Percentiles rank a stretch among this genome's conserved stretches.
Conservation (phyloP, 2,329 filamentous ascomycete species). For the Metarhizium humberi region DNA sequence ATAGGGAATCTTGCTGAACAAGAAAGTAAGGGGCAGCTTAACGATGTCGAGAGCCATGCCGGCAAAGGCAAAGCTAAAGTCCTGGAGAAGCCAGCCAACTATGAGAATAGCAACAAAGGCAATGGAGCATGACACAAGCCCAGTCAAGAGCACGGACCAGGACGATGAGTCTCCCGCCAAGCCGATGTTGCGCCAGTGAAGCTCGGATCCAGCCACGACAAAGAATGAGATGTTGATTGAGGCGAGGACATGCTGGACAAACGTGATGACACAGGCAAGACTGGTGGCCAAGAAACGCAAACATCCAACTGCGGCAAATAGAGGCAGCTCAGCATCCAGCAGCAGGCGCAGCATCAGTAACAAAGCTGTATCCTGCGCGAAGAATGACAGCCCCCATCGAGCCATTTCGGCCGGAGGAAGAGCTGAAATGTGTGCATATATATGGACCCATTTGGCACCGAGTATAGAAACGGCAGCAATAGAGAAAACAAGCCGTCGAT, state of each 20-base stretch:
- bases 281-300: conserved; percentile 11
- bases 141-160: conserved; percentile 16
- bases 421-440: conserved; percentile 21
- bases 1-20: conserved; percentile 7
- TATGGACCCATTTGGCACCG: conserved; percentile 21
- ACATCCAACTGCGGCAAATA: conserved; percentile 11
- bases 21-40: conserved; percentile 9
- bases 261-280: conserved; percentile 13
- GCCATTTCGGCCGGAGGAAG: conserved; percentile 19
- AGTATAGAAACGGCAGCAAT: conserved; percentile 20
- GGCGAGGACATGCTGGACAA: conserved; percentile 13
- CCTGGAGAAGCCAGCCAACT: conserved; percentile 13
- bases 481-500: conserved; percentile 22
- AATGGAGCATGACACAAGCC: conserved; percentile 12
- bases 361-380: conserved; percentile 22
- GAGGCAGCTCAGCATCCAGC: conserved; percentile 12
- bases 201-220: conserved; percentile 17
- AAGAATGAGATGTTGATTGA: conserved; percentile 22
- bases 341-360: conserved; percentile 22
- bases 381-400: conserved; percentile 24
- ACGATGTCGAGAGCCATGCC: conserved; percentile 13
- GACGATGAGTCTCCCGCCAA: conserved; percentile 16
- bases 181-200: conserved; percentile 19
- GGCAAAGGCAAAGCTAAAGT: conserved; percentile 11
- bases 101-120: conserved; percentile 7